These are phyloP conservation scores for Capsicum rhomboideum DNA, from an alignment of 257 asterid species.

Conservation along the genomic window DNA sequence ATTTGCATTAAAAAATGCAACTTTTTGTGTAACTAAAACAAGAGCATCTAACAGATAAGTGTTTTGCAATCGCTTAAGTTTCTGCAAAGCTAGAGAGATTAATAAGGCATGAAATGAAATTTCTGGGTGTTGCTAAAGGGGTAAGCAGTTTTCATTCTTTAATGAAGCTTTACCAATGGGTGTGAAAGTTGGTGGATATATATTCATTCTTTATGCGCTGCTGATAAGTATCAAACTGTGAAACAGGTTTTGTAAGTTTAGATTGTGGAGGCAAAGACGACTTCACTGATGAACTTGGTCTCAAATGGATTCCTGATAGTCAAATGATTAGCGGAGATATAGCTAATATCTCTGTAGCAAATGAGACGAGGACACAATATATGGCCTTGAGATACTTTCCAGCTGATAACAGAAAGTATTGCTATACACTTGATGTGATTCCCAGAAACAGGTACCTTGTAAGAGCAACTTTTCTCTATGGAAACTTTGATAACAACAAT, in stretches of 20 bases:
- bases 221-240: not conserved
- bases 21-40: not conserved
- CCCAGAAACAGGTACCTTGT: conserved; percentile 82
- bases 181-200: not conserved
- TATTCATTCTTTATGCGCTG: not conserved
- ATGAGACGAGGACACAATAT: conserved; percentile 70
- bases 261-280: conserved; percentile 79
- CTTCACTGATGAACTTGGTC: conserved; percentile 71
- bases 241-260: conserved; percentile 84
- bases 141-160: not conserved
- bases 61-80: not conserved
- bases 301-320: conserved; percentile 64
- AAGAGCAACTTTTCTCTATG: conserved; percentile 87
- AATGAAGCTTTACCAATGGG: not conserved
- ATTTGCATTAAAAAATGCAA: not conserved
- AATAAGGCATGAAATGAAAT: not conserved
- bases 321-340: conserved; percentile 45
- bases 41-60: not conserved
- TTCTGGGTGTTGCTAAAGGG: not conserved
- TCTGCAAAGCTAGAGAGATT: not conserved
- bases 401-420: conserved; percentile 75
- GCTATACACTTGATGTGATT: conserved; percentile 64
- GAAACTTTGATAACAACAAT: conserved; percentile 61
- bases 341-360: conserved; percentile 45
- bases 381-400: conserved; percentile 70